A percentile compares a stretch with the other conserved stretches of the same genome.
These are phyloP conservation scores for Pichia sp. DNA, from an alignment of 1,139 yeast species.

Conservation along the genomic window DNA sequence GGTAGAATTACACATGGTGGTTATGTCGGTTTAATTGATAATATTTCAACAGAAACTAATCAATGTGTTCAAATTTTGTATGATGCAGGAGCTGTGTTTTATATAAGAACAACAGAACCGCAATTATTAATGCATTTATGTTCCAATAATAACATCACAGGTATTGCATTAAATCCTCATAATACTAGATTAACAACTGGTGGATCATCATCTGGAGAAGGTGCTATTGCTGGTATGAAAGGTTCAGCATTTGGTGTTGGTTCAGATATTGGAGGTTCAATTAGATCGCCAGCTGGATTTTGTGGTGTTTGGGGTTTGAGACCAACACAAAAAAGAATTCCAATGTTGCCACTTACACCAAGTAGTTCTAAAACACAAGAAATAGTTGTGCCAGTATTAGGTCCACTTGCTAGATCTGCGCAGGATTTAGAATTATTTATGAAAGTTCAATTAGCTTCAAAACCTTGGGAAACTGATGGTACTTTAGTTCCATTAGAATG, in stretches of 20 bases:
- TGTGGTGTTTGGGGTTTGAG: slow-evolving; percentile 36
- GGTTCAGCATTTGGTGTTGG: slow-evolving; percentile 64
- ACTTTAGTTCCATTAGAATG: slow-evolving; percentile 54
- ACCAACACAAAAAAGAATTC: slow-evolving; percentile 30
- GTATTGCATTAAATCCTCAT: slow-evolving; percentile 43
- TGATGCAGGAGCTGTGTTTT: slow-evolving; percentile 47
- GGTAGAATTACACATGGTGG: slow-evolving; percentile 53
- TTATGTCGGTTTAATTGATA: slow-evolving; percentile 38
- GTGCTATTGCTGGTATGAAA: slow-evolving; percentile 56
- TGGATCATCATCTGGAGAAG: slow-evolving; percentile 73
- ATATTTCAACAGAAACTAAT: slow-evolving; percentile 37
- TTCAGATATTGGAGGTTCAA: slow-evolving; percentile 42
- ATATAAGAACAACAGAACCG: slow-evolving; percentile 41
- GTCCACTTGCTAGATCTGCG: slow-evolving; percentile 33
- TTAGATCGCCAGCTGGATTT: slow-evolving; percentile 36
- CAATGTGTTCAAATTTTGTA: slow-evolving; percentile 39
- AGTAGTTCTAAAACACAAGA: slow-evolving; percentile 27
- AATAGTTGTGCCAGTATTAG: slow-evolving; percentile 20
- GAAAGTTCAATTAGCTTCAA: slow-evolving; percentile 45
- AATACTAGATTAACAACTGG: slow-evolving; percentile 47
- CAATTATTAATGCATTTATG: slow-evolving; percentile 43
- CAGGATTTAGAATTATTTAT: slow-evolving; percentile 46
- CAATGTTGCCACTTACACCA: slow-evolving; percentile 45
- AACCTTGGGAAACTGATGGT: slow-evolving; percentile 66
- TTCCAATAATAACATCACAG: slow-evolving; percentile 39